Percentiles rank a stretch among this genome's conserved stretches.
Evolutionary conservation across 129 eudicot genomes (phyloP).

Genomic region (Tanacetum coccineum): DNA sequence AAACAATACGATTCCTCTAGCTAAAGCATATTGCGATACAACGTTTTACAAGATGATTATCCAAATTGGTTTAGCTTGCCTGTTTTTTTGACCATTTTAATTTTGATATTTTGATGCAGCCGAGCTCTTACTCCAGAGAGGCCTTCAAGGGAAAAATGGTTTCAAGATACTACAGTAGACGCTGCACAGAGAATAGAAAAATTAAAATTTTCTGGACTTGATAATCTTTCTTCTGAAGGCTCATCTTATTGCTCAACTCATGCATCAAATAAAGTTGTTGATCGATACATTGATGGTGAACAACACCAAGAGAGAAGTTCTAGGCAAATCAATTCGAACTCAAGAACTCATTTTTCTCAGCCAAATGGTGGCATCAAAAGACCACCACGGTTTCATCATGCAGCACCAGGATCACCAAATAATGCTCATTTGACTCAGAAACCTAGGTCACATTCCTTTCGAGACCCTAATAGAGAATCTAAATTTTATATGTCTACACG

Average conservation of each 20-base stretch:
- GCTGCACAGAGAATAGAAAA: slow-evolving; percentile 36
- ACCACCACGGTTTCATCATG: slow-evolving; percentile 62
- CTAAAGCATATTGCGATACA: not conserved
- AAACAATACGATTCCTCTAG: not conserved
- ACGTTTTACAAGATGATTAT: not conserved
- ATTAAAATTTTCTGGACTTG: slow-evolving; percentile 26
- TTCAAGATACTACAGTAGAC: slow-evolving; percentile 27
- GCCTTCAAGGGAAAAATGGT: slow-evolving; percentile 43
- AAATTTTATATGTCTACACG: slow-evolving; percentile 44
- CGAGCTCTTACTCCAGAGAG: slow-evolving; percentile 78
- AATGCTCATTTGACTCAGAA: slow-evolving; percentile 46
- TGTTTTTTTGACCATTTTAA: slow-evolving; percentile 12
- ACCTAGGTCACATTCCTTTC: slow-evolving; percentile 71
- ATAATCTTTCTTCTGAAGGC: slow-evolving; percentile 50
- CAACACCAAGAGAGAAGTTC: slow-evolving; percentile 51
- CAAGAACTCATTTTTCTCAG: slow-evolving; percentile 34
- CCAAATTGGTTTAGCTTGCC: not conserved
- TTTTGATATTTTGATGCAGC: slow-evolving; percentile 34
- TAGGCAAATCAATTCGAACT: slow-evolving; percentile 26
- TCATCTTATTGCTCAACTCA: slow-evolving; percentile 71
- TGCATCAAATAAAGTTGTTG: slow-evolving; percentile 72
- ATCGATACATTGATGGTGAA: slow-evolving; percentile 94
- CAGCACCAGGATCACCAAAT: slow-evolving; percentile 44
- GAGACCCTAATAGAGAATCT: slow-evolving; percentile 49
- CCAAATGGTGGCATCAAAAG: slow-evolving; percentile 38